phyloP scores from a whole-genome alignment of 768 basidiomycete species.

The Suillus bovinus region DNA sequence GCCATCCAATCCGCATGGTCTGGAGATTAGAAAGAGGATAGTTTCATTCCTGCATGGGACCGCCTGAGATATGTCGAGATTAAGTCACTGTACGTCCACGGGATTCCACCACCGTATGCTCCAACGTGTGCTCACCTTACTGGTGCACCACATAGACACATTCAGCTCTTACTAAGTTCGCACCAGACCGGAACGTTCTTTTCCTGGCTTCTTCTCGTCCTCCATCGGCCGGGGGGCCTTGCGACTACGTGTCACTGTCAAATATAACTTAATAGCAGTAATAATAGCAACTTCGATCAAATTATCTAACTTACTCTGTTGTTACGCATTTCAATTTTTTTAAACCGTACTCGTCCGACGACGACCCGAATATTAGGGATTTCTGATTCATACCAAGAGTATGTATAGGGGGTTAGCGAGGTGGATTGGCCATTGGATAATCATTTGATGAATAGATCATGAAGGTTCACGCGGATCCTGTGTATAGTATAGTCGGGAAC shows the following conservation, averaged over 20 bases:
- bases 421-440: no score
- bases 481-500: background rate
- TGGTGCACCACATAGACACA: no score
- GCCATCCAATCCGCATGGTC: no score
- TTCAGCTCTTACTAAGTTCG: slow-evolving; percentile 42
- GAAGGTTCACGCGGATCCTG: no score
- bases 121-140: no score
- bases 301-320: slow-evolving; percentile 1
- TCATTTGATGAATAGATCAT: no score
- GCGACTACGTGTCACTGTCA: slow-evolving; percentile 51
- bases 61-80: no score
- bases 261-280: background rate
- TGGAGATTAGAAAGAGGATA: no score
- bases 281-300: background rate
- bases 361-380: slow-evolving; percentile 62
- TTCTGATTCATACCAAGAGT: slow-evolving; percentile 54
- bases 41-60: no score
- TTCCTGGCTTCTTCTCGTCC: slow-evolving; percentile 52
- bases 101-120: no score
- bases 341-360: slow-evolving; percentile 58
- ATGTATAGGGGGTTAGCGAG: slow-evolving; percentile 64
- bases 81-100: no score
- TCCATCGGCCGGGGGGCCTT: slow-evolving; percentile 68
- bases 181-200: slow-evolving; percentile 71
- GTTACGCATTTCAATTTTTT: background rate